These are phyloP conservation scores for Garcia nutans DNA, from an alignment of 345 rosid genomes.

Conservation along the genomic window DNA sequence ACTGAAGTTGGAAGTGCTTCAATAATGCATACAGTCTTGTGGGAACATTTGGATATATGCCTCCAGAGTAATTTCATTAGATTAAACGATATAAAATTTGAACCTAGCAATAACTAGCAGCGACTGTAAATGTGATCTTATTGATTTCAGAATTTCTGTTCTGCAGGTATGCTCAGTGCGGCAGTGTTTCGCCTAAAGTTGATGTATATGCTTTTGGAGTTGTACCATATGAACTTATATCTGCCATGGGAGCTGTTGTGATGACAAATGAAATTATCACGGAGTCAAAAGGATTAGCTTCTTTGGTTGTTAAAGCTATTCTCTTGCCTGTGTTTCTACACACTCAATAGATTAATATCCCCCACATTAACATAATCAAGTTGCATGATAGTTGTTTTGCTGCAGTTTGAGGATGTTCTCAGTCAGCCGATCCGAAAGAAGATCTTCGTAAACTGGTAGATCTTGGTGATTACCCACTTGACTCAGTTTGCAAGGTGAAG, in stretches of 20 bases:
- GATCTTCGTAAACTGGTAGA: conserved; percentile 62
- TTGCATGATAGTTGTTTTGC: neutral
- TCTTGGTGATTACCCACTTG: conserved; percentile 64
- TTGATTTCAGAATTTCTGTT: too few relatives aligned
- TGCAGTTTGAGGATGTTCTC: conserved; percentile 77
- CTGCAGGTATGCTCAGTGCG: conserved; percentile 74
- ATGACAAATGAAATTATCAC: conserved; percentile 43
- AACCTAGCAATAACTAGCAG: too few relatives aligned
- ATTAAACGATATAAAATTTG: too few relatives aligned
- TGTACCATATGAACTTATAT: conserved; percentile 85
- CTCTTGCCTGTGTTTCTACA: conserved; percentile 3
- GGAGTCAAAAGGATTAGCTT: conserved; percentile 83
- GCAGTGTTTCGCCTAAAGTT: conserved; percentile 82
- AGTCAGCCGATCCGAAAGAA: conserved; percentile 55
- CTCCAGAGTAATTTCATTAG: conserved; percentile 71
- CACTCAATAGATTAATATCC: neutral
- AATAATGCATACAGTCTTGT: conserved; percentile 62
- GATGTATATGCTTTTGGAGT: conserved; percentile 98
- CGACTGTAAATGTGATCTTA: too few relatives aligned
- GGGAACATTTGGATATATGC: conserved; percentile 99
- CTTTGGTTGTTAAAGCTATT: conserved; percentile 51
- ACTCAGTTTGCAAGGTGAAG: conserved; percentile 68
- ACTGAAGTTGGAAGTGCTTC: conserved; percentile 73
- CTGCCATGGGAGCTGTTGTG: conserved; percentile 86
- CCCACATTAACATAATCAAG: neutral